Evolutionary conservation across 371 early-diverging fungal genomes (phyloP).

Genomic region (Neoconidiobolus thromboides): DNA sequence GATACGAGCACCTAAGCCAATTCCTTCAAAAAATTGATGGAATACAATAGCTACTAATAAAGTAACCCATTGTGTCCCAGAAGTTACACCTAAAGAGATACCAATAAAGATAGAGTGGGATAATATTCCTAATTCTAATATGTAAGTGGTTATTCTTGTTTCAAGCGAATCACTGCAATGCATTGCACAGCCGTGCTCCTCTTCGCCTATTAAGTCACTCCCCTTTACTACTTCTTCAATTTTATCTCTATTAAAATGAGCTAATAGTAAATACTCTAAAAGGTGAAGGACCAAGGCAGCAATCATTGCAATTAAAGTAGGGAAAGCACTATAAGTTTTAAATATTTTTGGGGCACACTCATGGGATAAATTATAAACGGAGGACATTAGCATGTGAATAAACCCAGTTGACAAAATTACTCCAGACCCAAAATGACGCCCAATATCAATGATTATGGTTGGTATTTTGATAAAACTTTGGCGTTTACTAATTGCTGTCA

Average conservation of each 20-base stretch:
- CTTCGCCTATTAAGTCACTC: background rate
- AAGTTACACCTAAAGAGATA: slow-evolving; percentile 47
- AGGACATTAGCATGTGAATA: slow-evolving; percentile 38
- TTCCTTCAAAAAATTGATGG: slow-evolving; percentile 84
- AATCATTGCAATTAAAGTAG: slow-evolving; percentile 29
- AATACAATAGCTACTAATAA: slow-evolving; percentile 64
- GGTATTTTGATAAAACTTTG: background rate
- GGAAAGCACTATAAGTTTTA: slow-evolving; percentile 22
- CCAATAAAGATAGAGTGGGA: slow-evolving; percentile 80
- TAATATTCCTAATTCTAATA: slow-evolving; percentile 72
- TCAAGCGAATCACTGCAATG: background rate
- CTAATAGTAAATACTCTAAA: slow-evolving; percentile 14
- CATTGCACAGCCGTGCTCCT: slow-evolving; percentile 10
- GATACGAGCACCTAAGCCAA: slow-evolving; percentile 59
- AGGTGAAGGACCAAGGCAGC: slow-evolving; percentile 20
- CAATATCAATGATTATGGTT: slow-evolving; percentile 6
- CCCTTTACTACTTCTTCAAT: slow-evolving; percentile 2
- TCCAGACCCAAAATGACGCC: slow-evolving; percentile 53
- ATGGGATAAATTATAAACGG: slow-evolving; percentile 18
- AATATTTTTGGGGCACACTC: slow-evolving; percentile 20
- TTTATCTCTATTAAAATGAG: background rate
- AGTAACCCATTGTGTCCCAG: slow-evolving; percentile 36
- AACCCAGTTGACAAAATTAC: slow-evolving; percentile 62
- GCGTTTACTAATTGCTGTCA: background rate
- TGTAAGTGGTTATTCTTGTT: slow-evolving; percentile 12